Conservation (phyloP, 768 basidiomycete genomes). For the Rhodotorula babjevae region DNA sequence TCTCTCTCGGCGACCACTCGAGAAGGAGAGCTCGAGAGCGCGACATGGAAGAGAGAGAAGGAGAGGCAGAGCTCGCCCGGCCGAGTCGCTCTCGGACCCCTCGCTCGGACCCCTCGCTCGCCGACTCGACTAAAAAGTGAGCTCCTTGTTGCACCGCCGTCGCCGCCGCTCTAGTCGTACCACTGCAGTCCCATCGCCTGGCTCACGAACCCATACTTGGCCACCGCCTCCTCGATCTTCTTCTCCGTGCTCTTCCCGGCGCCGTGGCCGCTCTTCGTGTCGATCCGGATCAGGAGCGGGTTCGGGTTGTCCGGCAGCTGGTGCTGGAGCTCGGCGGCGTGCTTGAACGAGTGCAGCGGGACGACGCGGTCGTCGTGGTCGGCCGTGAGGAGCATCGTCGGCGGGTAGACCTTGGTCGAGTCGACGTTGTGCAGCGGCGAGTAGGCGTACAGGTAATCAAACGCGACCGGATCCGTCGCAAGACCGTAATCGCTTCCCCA, state of each 20-base stretch:
- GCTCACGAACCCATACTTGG: conserved; percentile 54
- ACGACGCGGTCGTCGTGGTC: conserved; percentile 55
- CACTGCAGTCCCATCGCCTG: conserved; percentile 38
- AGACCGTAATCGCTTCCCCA: conserved; percentile 78
- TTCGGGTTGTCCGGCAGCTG: conserved; percentile 61
- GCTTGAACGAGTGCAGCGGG: conserved; percentile 71
- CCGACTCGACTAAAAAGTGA: background rate
- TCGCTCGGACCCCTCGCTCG: background rate
- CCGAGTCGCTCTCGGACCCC: too few species aligned
- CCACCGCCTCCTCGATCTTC: conserved; percentile 70
- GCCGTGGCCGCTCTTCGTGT: conserved; percentile 60
- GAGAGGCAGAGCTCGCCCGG: too few species aligned
- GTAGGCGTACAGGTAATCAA: conserved; percentile 71
- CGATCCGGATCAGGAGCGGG: conserved; percentile 70
- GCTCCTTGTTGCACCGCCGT: background rate
- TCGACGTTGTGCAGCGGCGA: conserved; percentile 79
- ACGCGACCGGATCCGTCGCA: conserved; percentile 68
- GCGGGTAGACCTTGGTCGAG: conserved; percentile 56
- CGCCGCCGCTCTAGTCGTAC: conserved; percentile 6
- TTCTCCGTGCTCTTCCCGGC: conserved; percentile 57
- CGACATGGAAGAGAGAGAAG: too few species aligned
- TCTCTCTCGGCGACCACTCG: too few species aligned
- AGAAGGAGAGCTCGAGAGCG: too few species aligned
- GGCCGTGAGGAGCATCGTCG: conserved; percentile 55
- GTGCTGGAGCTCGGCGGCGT: conserved; percentile 71